Base-by-base conservation (phyloP, 1,284 basidiomycete genomes). In the Lignosus rhinocerotis region DNA sequence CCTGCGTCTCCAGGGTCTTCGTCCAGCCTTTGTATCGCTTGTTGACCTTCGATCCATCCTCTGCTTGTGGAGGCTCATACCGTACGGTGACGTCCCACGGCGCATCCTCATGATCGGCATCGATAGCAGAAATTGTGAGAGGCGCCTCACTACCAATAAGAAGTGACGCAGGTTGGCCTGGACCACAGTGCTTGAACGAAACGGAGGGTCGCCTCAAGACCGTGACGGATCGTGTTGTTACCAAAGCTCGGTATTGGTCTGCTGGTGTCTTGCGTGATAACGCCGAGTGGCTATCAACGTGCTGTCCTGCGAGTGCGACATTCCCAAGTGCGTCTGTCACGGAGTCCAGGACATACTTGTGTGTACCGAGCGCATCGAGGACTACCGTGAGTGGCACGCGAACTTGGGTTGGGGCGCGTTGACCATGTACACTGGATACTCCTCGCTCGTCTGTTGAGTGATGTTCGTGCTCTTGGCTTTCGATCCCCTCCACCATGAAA, bases 401-500 rank as follows among this genome's bases (percentile, higher is more conserved):
- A 16, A 94, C 73, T 32, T 81, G 76, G 63, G 88, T 84, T 11
- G 85, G 80, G 2, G 69, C 66, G 64, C 72, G 62, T 21, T 63
- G 58, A 1, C 65, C 67, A 5, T 39, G 41, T 6, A 52, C 55
- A 12, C 56, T 58, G 1, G 64, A 61, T 1, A 65, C 41, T 14
- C 64, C 56, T 19, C 65, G 54, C 19, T 61, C 65, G 25, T 66
- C 69, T 7, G 63, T 58, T 59, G 51, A 56, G 34, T 58, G 48
- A 54, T 65, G 67, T 17, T 58, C 56, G 41, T 66, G 62, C 43
- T 72, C 72, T 31, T 78, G 80, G 42, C 83, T 85, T 70, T 94
- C 90, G 54, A 95, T 93, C 1, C 92, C 92, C 70, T 94, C 92
- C 10, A 94, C 90, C 31, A 88, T 76, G 56, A 90, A 92, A 44